Percentiles rank a stretch among this genome's conserved stretches.
These are phyloP conservation scores for Periconia macrospinosa DNA, from an alignment of 2,329 filamentous ascomycete species.

Conservation along the genomic window DNA sequence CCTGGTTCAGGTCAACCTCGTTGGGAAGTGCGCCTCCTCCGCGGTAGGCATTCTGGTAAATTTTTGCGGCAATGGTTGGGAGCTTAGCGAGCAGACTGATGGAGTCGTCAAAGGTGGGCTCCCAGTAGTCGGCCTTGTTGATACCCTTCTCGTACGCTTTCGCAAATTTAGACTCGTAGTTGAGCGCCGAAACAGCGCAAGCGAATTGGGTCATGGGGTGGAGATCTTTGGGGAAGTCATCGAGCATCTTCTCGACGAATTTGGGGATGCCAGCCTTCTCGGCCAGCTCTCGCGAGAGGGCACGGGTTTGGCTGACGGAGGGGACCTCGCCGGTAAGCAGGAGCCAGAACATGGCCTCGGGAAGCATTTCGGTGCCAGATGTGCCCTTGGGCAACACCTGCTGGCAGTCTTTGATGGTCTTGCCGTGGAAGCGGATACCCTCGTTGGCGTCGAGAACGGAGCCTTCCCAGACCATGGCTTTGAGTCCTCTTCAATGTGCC, in stretches of 20 bases:
- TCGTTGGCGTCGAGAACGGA: conserved; percentile 95
- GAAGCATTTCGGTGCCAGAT: conserved; percentile 93
- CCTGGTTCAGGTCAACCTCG: conserved; percentile 78
- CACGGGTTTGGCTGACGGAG: conserved; percentile 76
- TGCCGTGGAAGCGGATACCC: conserved; percentile 96
- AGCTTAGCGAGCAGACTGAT: conserved; percentile 95
- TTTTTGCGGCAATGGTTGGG: conserved; percentile 93
- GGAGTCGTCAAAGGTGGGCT: conserved; percentile 93
- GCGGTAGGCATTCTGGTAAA: conserved; percentile 89
- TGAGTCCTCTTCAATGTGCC: conserved; percentile 65
- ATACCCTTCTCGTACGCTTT: conserved; percentile 89
- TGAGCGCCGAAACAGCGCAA: conserved; percentile 92
- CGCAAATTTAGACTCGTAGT: conserved; percentile 91
- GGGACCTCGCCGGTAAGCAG: conserved; percentile 92
- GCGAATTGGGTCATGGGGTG: conserved; percentile 99
- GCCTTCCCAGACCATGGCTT: conserved; percentile 98
- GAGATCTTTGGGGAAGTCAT: conserved; percentile 83
- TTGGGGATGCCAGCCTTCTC: conserved; percentile 80
- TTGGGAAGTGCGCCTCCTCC: conserved; percentile 73
- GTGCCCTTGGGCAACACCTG: conserved; percentile 89
- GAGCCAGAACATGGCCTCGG: conserved; percentile 99
- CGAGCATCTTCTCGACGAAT: conserved; percentile 85
- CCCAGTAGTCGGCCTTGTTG: conserved; percentile 98
- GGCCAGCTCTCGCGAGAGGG: conserved; percentile 82
- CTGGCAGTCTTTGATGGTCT: conserved; percentile 98